Evolutionary conservation across 371 early-diverging fungal genomes (phyloP), one percentile per base, ranked within the genome.

Genomic region (Nematocida homosporus): DNA sequence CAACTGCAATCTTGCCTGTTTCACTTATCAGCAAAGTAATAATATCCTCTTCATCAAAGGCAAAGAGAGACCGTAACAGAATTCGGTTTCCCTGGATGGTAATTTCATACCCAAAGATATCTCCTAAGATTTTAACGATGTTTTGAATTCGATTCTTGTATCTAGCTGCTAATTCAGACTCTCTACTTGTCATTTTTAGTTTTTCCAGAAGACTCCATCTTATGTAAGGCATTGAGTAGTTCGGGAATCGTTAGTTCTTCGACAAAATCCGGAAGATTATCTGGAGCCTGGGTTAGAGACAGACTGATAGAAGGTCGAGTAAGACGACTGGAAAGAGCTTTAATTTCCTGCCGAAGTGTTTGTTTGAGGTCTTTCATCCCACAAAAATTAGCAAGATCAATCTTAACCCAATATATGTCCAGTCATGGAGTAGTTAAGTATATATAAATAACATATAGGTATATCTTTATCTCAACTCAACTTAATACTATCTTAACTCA

Each of bases 21-120:
- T 81, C 56, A 27, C 57, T 67, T 32, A 79, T 55, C 6, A 54
- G 23, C 32, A 83, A 67, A 53, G 78, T 51, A 30, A 83, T 77
- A 1, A 56, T 53, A 54, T 83, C 83, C 51, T 79, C 83, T n/a
- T 64, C 63, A 41, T 79, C 78, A 65, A 79, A 83, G n/a, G 83
- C 81, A 63, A 81, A 83, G 2, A 80, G 37, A 35, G 81, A 81
- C 30, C 29, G 50, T n/a, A 81, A 57, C 18, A 42, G 29, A 8
- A 81, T 40, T 25, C 34, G 51, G 48, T 69, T 44, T 2, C 50
- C 61, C 20, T 51, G 23, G 6, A 69, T n/a, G 8, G 4, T 29
- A 10, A 78, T 65, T 20, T 79, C 65, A 56, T 81, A 66, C 5
- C 72, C 78, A 2, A 78, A 52, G 1, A 79, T 38, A 47, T 44